These are phyloP conservation scores for Prosopis cineraria DNA, from an alignment of 306 rosid species.

Conservation along the genomic window DNA sequence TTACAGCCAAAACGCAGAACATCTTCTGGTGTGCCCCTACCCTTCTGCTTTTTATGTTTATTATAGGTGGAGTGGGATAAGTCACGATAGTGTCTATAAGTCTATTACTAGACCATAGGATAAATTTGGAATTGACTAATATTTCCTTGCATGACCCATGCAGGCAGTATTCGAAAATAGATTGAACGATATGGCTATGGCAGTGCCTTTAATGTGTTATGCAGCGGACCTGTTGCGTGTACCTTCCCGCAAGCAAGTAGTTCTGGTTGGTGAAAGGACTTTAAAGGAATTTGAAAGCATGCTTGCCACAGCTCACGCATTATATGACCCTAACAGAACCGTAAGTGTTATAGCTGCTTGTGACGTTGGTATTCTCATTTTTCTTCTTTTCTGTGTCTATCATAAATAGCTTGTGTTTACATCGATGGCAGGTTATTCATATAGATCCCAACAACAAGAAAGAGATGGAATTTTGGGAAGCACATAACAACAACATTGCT, in stretches of 20 bases:
- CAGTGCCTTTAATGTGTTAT: constrained; percentile 98
- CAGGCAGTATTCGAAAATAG: constrained; percentile 90
- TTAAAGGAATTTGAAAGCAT: constrained; percentile 60
- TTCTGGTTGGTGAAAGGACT: constrained; percentile 69
- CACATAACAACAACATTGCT: constrained; percentile 61
- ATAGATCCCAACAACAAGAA: constrained; percentile 60
- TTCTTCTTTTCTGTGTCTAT: background rate
- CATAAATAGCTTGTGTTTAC: constrained; percentile 8
- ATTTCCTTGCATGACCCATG: constrained; percentile 15
- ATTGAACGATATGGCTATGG: constrained; percentile 78
- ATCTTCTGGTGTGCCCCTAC: constrained; percentile 64
- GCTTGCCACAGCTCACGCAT: constrained; percentile 71
- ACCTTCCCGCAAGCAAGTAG: constrained; percentile 72
- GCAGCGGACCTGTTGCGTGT: constrained; percentile 74
- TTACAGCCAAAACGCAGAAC: constrained; percentile 78
- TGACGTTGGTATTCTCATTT: background rate
- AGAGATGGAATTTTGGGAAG: constrained; percentile 91
- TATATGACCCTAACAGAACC: constrained; percentile 75
- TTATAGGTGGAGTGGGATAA: constrained; percentile 17
- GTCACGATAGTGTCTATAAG: constrained; percentile 17
- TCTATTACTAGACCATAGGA: constrained; percentile 11
- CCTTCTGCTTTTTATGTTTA: constrained; percentile 5
- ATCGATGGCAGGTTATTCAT: constrained; percentile 70
- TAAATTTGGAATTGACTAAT: constrained; percentile 29
- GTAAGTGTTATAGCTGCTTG: constrained; percentile 47